A percentile compares a stretch with the other conserved stretches of the same genome.
These are phyloP conservation scores for Blastobotrys capitulatus DNA, from an alignment of 1,139 yeast genomes.

Conservation along the genomic window DNA sequence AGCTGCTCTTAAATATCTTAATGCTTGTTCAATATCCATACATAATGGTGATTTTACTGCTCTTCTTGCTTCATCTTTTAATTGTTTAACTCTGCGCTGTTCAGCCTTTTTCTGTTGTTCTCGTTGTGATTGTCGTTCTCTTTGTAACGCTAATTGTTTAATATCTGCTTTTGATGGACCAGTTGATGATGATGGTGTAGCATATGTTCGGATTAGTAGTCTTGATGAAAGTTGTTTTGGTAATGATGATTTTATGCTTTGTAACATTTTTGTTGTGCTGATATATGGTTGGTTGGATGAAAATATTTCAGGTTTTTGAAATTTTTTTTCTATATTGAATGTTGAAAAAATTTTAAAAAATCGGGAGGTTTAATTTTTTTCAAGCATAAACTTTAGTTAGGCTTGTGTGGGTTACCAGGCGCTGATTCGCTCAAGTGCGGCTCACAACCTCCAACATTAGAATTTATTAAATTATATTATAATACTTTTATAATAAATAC, in stretches of 20 bases:
- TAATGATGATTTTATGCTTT: background rate
- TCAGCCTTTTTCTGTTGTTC: slow-evolving; percentile 25
- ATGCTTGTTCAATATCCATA: slow-evolving; percentile 67
- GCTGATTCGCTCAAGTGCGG: too few relatives aligned
- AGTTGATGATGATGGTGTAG: background rate
- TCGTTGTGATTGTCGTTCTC: slow-evolving; percentile 25
- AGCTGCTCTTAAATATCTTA: slow-evolving; percentile 76
- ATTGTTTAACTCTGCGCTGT: slow-evolving; percentile 18
- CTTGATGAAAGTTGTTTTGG: background rate
- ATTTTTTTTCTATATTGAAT: too few relatives aligned
- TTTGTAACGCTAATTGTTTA: slow-evolving; percentile 31
- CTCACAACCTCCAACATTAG: too few relatives aligned
- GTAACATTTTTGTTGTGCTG: background rate
- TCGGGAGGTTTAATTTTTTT: background rate
- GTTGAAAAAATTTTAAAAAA: too few relatives aligned
- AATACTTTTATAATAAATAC: too few relatives aligned
- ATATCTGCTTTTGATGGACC: slow-evolving; percentile 26
- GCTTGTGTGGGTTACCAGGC: too few relatives aligned
- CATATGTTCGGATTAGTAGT: slow-evolving; percentile 1
- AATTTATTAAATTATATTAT: too few relatives aligned
- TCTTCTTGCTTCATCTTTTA: slow-evolving; percentile 19
- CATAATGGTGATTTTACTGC: slow-evolving; percentile 45
- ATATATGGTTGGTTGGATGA: background rate
- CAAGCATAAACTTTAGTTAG: too few relatives aligned
- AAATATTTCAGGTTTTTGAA: background rate